A percentile compares a stretch with the other conserved stretches of the same genome.
These are phyloP conservation scores for Desmodesmus armatus DNA, from an alignment of 139 green algal genomes.

Conservation along the genomic window DNA sequence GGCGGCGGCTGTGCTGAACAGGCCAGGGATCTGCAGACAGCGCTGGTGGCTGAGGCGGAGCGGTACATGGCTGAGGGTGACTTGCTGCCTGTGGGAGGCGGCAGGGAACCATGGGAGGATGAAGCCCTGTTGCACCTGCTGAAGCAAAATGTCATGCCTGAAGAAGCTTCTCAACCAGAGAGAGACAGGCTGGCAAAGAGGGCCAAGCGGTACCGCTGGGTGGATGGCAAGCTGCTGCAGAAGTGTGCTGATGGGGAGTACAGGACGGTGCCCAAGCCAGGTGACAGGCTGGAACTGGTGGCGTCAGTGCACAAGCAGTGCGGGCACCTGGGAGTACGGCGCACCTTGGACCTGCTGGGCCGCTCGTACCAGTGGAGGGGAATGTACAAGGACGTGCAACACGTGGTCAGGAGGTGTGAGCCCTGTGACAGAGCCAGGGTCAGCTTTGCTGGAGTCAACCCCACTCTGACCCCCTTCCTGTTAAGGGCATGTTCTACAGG, in stretches of 20 bases:
- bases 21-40: neutral
- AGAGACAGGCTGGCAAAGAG: neutral
- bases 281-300: neutral
- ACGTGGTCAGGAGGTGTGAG: neutral
- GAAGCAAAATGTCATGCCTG: neutral
- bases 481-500: constrained; percentile 37
- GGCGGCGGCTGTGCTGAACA: neutral
- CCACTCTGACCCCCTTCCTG: constrained; percentile 3
- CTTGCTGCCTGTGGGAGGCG: neutral
- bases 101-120: neutral
- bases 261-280: constrained; percentile 2
- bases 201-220: neutral
- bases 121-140: neutral
- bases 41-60: neutral
- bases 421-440: neutral
- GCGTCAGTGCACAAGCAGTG: neutral
- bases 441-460: neutral
- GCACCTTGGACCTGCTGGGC: constrained; percentile 4
- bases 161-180: neutral
- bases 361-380: constrained; percentile 31
- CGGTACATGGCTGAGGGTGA: neutral
- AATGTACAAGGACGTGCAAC: neutral
- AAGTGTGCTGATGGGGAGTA: no score
- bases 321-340: constrained; percentile 19
- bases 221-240: neutral